Conservation (phyloP, 129 eudicot genomes). For the Artemisia argyi region DNA sequence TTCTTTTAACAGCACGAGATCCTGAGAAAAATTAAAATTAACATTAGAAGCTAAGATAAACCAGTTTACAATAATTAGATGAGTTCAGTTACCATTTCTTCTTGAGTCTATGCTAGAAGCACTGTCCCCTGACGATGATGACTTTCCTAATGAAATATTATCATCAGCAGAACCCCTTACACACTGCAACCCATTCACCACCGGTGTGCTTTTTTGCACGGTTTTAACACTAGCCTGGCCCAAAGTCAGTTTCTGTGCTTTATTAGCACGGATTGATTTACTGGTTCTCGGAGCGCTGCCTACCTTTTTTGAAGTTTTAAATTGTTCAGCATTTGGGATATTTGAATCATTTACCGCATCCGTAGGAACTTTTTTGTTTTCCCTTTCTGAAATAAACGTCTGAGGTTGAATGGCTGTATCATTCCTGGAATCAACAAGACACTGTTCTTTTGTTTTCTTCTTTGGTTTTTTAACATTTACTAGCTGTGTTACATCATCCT, state of each 20-base stretch:
- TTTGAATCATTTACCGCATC: constrained; percentile 6
- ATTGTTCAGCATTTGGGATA: no score
- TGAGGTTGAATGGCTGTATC: constrained; percentile 20
- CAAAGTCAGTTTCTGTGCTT: constrained; percentile 20
- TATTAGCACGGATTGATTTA: background rate
- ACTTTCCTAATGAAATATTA: constrained; percentile 44
- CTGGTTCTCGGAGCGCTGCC: background rate
- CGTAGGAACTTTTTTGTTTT: constrained; percentile 24
- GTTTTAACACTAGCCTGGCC: constrained; percentile 12
- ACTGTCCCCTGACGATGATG: constrained; percentile 45
- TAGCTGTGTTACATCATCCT: background rate
- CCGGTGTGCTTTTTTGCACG: constrained; percentile 23
- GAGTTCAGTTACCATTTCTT: constrained; percentile 41
- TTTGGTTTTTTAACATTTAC: no score
- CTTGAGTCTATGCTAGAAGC: constrained; percentile 39
- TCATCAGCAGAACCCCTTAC: constrained; percentile 50
- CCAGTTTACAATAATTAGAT: no score
- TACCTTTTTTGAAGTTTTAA: constrained; percentile 16
- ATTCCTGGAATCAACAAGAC: constrained; percentile 19
- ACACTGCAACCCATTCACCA: constrained; percentile 24
- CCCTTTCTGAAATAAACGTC: constrained; percentile 27
- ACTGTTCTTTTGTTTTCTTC: background rate
- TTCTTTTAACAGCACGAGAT: constrained; percentile 30
- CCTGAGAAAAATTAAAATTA: no score
- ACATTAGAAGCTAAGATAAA: constrained; percentile 25